These are phyloP conservation scores for Rhizophagus prolifer DNA, from an alignment of 192 early-diverging fungal genomes.

Conservation along the genomic window DNA sequence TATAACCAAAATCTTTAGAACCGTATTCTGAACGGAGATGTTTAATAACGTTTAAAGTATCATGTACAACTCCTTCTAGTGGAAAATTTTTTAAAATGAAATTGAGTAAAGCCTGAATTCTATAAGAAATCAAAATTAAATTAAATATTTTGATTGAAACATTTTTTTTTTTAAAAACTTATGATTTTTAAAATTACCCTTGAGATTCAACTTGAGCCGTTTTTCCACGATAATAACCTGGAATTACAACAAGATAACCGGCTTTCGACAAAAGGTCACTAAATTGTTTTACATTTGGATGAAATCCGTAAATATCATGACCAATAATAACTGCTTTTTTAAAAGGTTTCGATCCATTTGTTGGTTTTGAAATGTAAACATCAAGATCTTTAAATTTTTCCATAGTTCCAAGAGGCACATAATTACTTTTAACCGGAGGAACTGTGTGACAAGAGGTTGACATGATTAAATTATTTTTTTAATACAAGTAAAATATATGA, in stretches of 20 bases:
- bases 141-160: too few relatives aligned
- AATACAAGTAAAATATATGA: too few relatives aligned
- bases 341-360: not conserved
- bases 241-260: too few relatives aligned
- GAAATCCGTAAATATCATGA: not conserved
- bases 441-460: not conserved
- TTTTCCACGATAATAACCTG: too few relatives aligned
- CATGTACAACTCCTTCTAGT: not conserved
- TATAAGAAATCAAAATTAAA: too few relatives aligned
- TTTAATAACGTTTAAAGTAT: not conserved
- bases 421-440: constrained; percentile 4
- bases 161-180: too few relatives aligned
- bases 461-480: too few relatives aligned
- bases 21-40: not conserved
- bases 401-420: not conserved
- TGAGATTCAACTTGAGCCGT: too few relatives aligned
- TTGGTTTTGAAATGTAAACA: not conserved
- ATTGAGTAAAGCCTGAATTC: too few relatives aligned
- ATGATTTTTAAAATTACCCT: too few relatives aligned
- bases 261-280: not conserved
- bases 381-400: not conserved
- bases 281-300: not conserved
- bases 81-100: not conserved
- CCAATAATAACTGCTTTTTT: not conserved
- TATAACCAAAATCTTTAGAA: not conserved